Evolutionary conservation across 257 asterid species (phyloP), one percentile per base, ranked within the genome.

Genomic region (Nicotiana sylvestris): DNA sequence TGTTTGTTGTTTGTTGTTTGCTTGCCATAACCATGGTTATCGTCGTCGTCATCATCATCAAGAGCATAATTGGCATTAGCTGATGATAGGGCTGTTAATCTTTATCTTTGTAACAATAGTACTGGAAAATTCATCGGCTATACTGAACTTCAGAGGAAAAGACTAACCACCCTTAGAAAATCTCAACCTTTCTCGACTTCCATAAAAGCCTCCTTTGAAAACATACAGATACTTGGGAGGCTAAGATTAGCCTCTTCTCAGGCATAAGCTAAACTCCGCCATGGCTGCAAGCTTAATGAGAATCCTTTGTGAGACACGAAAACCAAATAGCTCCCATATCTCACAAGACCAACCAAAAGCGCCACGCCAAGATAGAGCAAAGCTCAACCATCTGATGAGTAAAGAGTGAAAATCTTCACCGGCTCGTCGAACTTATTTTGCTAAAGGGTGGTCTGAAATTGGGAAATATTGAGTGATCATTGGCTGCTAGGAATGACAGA

Each of bases 81-180:
- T 39, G 78, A 70, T 55, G 65, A 78, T 32, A 78, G 69, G 69
- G 82, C 12, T 78, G 69, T 78, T 57, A 18, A 46, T 11, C 61
- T 25, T 4, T 13, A 11, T 46, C 39, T 0, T 25, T 49, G n/a
- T 25, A 25, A 25, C 79, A 8, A 4, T 21, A 49, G 43, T 25
- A 74, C 7, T 13, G 46, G 46, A 39, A 39, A 39, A 39, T 39
- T 39, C 46, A 39, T 39, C 9, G 7, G 46, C 9, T 39, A 39
- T 5, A 39, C 9, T 5, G 46, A 6, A 39, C 46, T 39, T 39
- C 46, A 6, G 46, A 39, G 46, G 2, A 39, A 39, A 9, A 39
- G 46, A 39, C 9, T 39, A 39, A 39, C 46, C 46, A 35, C 39
- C 39, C 39, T 6, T 39, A 39, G 46, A 39, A 39, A 39, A 39